Base-by-base conservation (phyloP, 352 stramenopile genomes). In the Globisporangium radiosum region DNA sequence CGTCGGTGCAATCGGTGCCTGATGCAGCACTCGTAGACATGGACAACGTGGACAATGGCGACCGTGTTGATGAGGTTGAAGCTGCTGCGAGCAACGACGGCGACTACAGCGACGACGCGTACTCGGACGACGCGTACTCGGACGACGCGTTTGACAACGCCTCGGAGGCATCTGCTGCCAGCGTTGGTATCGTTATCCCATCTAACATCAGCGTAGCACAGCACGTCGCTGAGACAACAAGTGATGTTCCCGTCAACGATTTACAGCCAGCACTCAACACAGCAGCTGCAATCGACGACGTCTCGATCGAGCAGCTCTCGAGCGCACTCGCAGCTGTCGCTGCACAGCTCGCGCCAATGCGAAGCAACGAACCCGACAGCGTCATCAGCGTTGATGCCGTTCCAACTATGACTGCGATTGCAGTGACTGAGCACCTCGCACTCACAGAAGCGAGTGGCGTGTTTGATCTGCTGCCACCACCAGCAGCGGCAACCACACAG, bases 51-150 rank as follows among this genome's bases (percentile, higher is more conserved):
- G 14, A 36, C 14, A 15, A 17, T 5, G 49, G 64, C 43, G 48
- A 47, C n/a, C 14, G 3, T 19, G n/a, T 7, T 2, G n/a, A 25
- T 10, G 48, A 58, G 1, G 43, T 6, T 14, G 44, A 39, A 11
- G 8, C 10, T n/a, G 19, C 7, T 7, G 37, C 47, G 45, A 38
- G 15, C 13, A 15, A 38, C 14, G 15, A 37, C 0, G n/a, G 17
- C 10, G 44, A 60, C 13, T 47, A 63, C 0, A 9, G 39, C 51
- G 57, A 51, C 37, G 59, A 62, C 14, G 65, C 38, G 14, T 81
- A 81, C 50, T 69, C 68, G 7, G 68, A 75, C 17, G 70, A 78
- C 45, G 68, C 38, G 1, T 81, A 81, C 50, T 69, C 68, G 7
- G 68, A 75, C 17, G 70, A 78, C 45, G 68, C 38, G 1, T 81